Base-by-base conservation (phyloP, 495 filamentous ascomycete species). In the Penicillium cosmopolitanum region DNA sequence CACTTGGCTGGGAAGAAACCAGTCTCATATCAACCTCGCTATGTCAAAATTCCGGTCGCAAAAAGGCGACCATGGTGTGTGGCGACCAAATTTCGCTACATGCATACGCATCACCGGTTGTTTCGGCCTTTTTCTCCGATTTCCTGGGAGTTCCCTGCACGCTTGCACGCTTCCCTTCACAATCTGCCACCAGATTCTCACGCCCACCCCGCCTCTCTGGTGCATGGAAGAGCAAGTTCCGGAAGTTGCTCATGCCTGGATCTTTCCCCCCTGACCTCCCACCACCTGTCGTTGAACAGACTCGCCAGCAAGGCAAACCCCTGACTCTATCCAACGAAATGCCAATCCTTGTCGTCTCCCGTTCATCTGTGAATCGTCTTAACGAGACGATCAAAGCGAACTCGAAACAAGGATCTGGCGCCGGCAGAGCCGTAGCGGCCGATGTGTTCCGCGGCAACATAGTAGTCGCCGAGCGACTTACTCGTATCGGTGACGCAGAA, bases 241-340 rank as follows among this genome's bases (percentile, higher is more conserved):
- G 58, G 66, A 73, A 56, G 60, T 63, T 65, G 35, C 68, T 67
- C 58, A 80, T 87, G 56, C 86, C 86, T 0, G 82, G 84, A 4
- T 73, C 84, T n/a, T 87, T 84, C 58, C 84, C 83, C 71, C 82
- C 50, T 69, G 81, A 57, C 71, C 77, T 50, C 7, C 84, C 66
- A 77, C 81, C 33, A 75, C 80, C 66, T 9, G 28, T 31, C 28
- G 28, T 31, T 31, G 28, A 31, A 31, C 28, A 31, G 68, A 71
- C 16, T 68, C 80, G 67, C 53, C 68, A 25, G 23, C 23, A 46
- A 40, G 53, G 53, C 31, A 80, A 71, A n/a, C 86, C 86, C 3
- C 91, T 97, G 47, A 75, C 92, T 2, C 74, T 98, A 4, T 89
- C 92, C 13, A 98, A 98, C 66, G 95, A 98, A 69, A 92, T 88